Conservation (phyloP, 2,329 filamentous ascomycete species). For the Fusarium marasasianum region DNA sequence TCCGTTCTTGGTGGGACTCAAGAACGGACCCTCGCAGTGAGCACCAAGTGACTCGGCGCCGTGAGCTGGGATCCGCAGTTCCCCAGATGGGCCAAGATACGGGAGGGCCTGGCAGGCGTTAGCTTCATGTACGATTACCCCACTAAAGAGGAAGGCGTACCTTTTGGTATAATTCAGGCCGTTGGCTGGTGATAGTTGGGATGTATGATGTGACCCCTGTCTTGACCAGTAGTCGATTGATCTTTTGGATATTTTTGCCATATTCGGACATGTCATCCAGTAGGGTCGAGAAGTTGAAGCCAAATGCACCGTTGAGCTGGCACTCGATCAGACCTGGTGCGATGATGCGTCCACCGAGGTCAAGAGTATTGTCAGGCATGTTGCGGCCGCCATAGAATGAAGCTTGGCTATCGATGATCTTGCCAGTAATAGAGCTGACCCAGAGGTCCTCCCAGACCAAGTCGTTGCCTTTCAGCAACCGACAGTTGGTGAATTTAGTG, state of each 20-base stretch:
- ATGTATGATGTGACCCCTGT: slow-evolving; percentile 90
- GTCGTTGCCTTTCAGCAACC: slow-evolving; percentile 72
- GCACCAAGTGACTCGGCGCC: slow-evolving; percentile 90
- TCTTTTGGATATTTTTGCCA: slow-evolving; percentile 73
- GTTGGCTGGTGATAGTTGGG: slow-evolving; percentile 85
- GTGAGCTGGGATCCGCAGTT: slow-evolving; percentile 65
- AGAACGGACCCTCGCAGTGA: slow-evolving; percentile 90
- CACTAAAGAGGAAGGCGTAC: slow-evolving; percentile 50
- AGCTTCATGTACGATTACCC: slow-evolving; percentile 34
- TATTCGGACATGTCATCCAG: slow-evolving; percentile 76
- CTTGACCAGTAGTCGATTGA: slow-evolving; percentile 76
- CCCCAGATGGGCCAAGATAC: slow-evolving; percentile 77
- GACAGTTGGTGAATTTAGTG: slow-evolving; percentile 91
- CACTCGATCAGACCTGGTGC: slow-evolving; percentile 89
- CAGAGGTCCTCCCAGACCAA: slow-evolving; percentile 85
- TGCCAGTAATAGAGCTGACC: slow-evolving; percentile 83
- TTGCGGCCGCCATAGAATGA: slow-evolving; percentile 74
- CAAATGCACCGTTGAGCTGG: slow-evolving; percentile 91
- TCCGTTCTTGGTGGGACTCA: slow-evolving; percentile 84
- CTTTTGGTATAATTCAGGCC: slow-evolving; percentile 82
- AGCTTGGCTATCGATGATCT: slow-evolving; percentile 77
- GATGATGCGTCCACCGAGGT: slow-evolving; percentile 84
- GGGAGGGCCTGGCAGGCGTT: slow-evolving; percentile 67
- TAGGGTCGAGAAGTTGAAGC: slow-evolving; percentile 88
- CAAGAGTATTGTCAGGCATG: slow-evolving; percentile 77